Evolutionary conservation across 805 yeast species (phyloP).

Genomic region (Pachysolen tannophilus): DNA sequence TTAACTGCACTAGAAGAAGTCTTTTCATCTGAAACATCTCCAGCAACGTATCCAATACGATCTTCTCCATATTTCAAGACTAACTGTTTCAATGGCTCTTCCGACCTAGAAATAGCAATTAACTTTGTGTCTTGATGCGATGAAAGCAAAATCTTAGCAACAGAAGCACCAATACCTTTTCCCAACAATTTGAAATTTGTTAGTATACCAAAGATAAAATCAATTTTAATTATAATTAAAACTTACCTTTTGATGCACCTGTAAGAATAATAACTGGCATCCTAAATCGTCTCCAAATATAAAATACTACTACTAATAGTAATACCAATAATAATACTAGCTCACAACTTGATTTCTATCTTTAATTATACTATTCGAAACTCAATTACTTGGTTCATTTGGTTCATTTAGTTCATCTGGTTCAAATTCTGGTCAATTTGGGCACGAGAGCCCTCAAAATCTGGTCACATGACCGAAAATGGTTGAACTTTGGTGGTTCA

Average conservation of each 20-base stretch:
- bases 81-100: conserved; percentile 34
- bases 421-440: too few relatives aligned
- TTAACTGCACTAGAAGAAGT: conserved; percentile 31
- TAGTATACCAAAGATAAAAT: background rate
- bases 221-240: background rate
- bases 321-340: too few relatives aligned
- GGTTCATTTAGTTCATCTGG: too few relatives aligned
- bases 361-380: too few relatives aligned
- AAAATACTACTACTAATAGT: too few relatives aligned
- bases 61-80: conserved; percentile 35
- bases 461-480: too few relatives aligned
- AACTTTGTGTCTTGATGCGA: conserved; percentile 31
- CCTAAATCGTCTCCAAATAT: too few relatives aligned
- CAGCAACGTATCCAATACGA: conserved; percentile 42
- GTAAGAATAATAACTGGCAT: conserved; percentile 40
- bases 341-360: too few relatives aligned
- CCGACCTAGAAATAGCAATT: conserved; percentile 69
- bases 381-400: too few relatives aligned
- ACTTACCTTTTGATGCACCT: conserved; percentile 54
- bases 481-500: too few relatives aligned
- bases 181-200: background rate
- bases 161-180: conserved; percentile 74
- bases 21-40: conserved; percentile 47
- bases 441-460: too few relatives aligned
- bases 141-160: conserved; percentile 44